Percentiles rank a stretch among this genome's conserved stretches.
These are phyloP conservation scores for Lipomyces orientalis DNA, from an alignment of 805 yeast species.

Conservation along the genomic window DNA sequence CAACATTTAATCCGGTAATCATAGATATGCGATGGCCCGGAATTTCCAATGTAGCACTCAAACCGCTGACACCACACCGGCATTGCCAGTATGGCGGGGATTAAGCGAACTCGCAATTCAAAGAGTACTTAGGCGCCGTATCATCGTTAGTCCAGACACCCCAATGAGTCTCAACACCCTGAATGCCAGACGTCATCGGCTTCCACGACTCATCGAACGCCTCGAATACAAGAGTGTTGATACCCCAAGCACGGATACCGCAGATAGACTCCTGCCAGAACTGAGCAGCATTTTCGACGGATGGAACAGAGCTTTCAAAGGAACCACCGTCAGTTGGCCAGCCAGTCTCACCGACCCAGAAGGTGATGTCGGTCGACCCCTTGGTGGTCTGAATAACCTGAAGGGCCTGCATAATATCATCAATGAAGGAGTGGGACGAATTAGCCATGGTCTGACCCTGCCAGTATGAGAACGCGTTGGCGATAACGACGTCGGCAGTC, in stretches of 20 bases:
- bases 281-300: conserved; percentile 70
- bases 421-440: conserved; percentile 89
- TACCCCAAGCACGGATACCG: conserved; percentile 95
- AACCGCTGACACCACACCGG: not conserved
- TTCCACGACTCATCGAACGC: conserved; percentile 97
- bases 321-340: conserved; percentile 92
- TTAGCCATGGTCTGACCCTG: conserved; percentile 89
- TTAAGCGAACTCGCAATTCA: conserved; percentile 21
- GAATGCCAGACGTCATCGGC: conserved; percentile 84
- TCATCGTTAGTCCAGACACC: conserved; percentile 73
- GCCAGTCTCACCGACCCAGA: conserved; percentile 95
- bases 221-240: conserved; percentile 90
- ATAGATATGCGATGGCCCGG: not conserved
- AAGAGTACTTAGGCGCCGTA: conserved; percentile 29
- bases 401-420: conserved; percentile 97
- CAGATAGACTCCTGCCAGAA: conserved; percentile 91
- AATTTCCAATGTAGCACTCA: not conserved
- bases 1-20: not conserved
- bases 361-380: conserved; percentile 83
- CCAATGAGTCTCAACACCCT: conserved; percentile 88
- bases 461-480: conserved; percentile 98
- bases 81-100: not conserved
- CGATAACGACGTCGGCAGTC: conserved; percentile 84
- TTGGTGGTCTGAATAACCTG: conserved; percentile 84
- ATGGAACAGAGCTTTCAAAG: conserved; percentile 70